A percentile compares a stretch with the other conserved stretches of the same genome.
These are phyloP conservation scores for Elsinoe australis DNA, from an alignment of 2,329 filamentous ascomycete species.

Conservation along the genomic window DNA sequence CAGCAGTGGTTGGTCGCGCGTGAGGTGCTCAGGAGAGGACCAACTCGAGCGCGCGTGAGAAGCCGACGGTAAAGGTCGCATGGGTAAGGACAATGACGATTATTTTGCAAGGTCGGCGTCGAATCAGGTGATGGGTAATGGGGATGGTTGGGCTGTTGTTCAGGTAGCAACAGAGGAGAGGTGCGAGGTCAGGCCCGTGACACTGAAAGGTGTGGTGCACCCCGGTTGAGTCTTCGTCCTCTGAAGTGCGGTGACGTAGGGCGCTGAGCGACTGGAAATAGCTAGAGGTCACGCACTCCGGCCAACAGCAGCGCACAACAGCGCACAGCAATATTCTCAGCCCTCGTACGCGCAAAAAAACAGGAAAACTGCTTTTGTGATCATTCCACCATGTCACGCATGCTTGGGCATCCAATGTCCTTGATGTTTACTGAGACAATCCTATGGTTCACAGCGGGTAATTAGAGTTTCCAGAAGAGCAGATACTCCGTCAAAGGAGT, in stretches of 20 bases:
- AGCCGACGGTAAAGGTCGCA: background rate
- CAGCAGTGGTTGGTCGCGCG: background rate
- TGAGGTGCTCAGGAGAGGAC: background rate
- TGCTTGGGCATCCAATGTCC: background rate
- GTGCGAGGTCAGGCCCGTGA: too few species aligned
- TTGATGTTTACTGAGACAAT: background rate
- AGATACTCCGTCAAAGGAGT: slow-evolving; percentile 5
- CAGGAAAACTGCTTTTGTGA: too few species aligned
- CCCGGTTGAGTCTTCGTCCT: too few species aligned
- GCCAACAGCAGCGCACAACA: background rate
- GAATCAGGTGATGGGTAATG: too few species aligned
- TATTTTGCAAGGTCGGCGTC: too few species aligned
- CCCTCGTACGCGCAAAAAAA: too few species aligned
- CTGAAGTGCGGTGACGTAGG: background rate
- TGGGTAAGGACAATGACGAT: slow-evolving; percentile 4
- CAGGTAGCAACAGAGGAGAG: background rate
- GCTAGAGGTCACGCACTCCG: background rate
- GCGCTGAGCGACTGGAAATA: background rate
- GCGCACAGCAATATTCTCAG: background rate
- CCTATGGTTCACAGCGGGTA: background rate
- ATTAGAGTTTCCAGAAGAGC: background rate
- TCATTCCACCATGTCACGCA: background rate
- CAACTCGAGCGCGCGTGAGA: slow-evolving; percentile 13
- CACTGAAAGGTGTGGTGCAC: too few species aligned
- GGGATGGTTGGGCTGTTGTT: too few species aligned